These are phyloP conservation scores for Lactarius trivialis DNA, from an alignment of 768 basidiomycete species.

Conservation along the genomic window DNA sequence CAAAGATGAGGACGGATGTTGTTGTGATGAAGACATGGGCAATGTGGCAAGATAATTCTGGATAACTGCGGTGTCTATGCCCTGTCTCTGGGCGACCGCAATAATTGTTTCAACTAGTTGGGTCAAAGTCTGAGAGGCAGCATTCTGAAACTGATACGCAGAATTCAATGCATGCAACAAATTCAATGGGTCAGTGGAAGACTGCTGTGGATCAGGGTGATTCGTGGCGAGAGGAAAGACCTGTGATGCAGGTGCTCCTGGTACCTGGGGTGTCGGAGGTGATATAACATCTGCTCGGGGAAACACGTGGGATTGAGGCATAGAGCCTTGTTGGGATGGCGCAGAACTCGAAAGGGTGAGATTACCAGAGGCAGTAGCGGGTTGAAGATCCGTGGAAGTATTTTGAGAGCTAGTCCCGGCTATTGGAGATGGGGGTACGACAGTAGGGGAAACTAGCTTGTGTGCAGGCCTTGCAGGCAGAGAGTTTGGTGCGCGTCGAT, in stretches of 20 bases:
- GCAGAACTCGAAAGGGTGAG: background rate
- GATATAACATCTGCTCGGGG: background rate
- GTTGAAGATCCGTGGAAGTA: background rate
- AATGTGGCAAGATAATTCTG: conserved; percentile 17
- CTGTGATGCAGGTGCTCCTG: background rate
- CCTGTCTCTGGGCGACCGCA: conserved; percentile 18
- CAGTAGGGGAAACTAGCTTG: background rate
- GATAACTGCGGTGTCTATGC: conserved; percentile 13
- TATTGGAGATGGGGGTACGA: background rate
- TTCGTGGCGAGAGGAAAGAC: background rate
- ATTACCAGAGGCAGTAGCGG: background rate
- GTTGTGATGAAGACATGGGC: conserved; percentile 4
- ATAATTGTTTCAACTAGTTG: conserved; percentile 20
- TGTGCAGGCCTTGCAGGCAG: background rate
- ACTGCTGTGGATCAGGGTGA: background rate
- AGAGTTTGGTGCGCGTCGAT: background rate
- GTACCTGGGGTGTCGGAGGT: background rate
- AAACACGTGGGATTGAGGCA: background rate
- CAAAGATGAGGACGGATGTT: background rate
- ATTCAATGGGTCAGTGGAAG: background rate
- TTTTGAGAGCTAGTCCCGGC: background rate
- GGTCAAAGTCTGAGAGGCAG: conserved; percentile 12
- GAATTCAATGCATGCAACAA: conserved; percentile 10
- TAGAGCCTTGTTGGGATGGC: conserved; percentile 1
- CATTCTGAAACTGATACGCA: conserved; percentile 12